A percentile compares a stretch with the other conserved stretches of the same genome.
Evolutionary conservation across 495 filamentous ascomycete species (phyloP).

Genomic region (Penicillium macrosclerotiorum): DNA sequence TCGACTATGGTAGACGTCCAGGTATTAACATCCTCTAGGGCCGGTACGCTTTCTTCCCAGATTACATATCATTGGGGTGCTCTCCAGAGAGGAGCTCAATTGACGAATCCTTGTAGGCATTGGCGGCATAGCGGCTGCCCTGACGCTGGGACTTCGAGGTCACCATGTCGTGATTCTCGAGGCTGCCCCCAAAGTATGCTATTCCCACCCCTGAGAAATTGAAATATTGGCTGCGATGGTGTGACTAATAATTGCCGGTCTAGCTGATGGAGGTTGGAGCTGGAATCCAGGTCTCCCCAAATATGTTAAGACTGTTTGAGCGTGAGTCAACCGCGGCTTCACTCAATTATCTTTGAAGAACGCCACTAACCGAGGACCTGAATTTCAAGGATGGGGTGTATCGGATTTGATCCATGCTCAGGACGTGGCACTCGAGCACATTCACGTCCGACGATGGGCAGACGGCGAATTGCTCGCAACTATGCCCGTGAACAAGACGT

Average conservation of each 20-base stretch:
- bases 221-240: no score
- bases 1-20: neutral
- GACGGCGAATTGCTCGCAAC: conserved; percentile 37
- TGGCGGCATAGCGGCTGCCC: conserved; percentile 63
- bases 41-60: conserved; percentile 29
- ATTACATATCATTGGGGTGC: neutral
- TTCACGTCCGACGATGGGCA: conserved; percentile 44
- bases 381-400: conserved; percentile 48
- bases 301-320: conserved; percentile 70
- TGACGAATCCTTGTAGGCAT: conserved; percentile 46
- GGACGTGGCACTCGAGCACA: conserved; percentile 40
- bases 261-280: conserved; percentile 65
- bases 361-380: conserved; percentile 1
- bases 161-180: conserved; percentile 41
- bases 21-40: conserved; percentile 23
- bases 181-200: conserved; percentile 36
- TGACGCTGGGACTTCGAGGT: conserved; percentile 56
- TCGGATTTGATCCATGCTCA: conserved; percentile 39
- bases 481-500: conserved; percentile 41
- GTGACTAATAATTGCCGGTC: conserved; percentile 3
- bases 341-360: no score
- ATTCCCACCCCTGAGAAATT: no score
- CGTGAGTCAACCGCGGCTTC: conserved; percentile 31
- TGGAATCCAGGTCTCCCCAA: conserved; percentile 77
- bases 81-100: neutral